phyloP scores from a whole-genome alignment of 306 rosid genomes.

The Gastrolobium bilobum region DNA sequence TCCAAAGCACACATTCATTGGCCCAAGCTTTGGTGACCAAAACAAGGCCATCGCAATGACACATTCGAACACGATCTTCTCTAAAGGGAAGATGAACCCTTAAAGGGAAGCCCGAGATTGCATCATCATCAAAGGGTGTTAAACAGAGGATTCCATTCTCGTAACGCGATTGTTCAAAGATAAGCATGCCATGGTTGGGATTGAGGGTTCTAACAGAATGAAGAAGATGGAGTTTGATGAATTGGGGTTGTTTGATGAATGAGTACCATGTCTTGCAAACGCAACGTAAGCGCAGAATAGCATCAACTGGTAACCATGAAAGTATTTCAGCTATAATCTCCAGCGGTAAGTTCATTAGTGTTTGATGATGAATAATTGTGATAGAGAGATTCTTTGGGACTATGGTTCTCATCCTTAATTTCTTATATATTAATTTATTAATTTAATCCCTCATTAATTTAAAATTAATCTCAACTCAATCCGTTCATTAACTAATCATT shows the following conservation, averaged over 20 bases:
- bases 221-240: background rate
- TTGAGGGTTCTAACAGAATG: background rate
- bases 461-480: too few species aligned
- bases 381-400: too few species aligned
- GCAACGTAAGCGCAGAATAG: background rate
- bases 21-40: background rate
- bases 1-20: background rate
- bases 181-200: background rate
- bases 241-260: background rate
- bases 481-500: too few species aligned
- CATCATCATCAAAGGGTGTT: background rate
- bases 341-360: background rate
- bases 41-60: background rate
- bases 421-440: background rate
- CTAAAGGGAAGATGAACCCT: background rate
- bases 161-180: background rate
- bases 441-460: too few species aligned
- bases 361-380: background rate
- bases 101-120: background rate
- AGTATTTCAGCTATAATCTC: background rate
- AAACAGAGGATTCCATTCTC: background rate
- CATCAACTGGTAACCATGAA: background rate
- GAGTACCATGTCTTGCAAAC: slow-evolving; percentile 2
- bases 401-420: background rate
- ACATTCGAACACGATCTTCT: background rate